Evolutionary conservation across 1,284 basidiomycete genomes (phyloP), one percentile per base, ranked within the genome.

Genomic region (Fomitopsis betulina): DNA sequence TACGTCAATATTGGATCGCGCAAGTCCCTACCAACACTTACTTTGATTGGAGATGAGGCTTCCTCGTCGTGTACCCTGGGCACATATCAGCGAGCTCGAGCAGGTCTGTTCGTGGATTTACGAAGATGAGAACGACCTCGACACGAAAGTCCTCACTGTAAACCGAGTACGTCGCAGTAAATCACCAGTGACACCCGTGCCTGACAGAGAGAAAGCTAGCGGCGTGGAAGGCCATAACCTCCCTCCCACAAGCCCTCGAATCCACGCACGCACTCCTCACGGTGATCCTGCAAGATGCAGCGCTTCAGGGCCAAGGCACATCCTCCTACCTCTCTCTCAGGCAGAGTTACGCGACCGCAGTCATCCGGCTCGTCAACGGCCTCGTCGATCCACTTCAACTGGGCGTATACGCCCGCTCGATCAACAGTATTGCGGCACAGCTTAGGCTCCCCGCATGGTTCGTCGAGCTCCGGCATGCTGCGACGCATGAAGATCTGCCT

Each of bases 401-500:
- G 3, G 93, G 94, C 33, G 78, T 79, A 43, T 96, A 89, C 67
- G 97, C 96, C 3, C 82, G 94, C 40, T 91, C 95, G 1, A 98
- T 99, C 65, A 86, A 91, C 0, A 85, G 89, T 32, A 92, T 99
- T 60, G 95, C 97, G 1, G 78, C 83, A 3, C 88, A 94, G 61
- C 82, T 99, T 25, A 90, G 89, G 0, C 77, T 99, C 2, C 97
- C 97, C 0, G 75, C 82, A 0, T 94, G 91, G 85, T 80, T 99
- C 19, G 95, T 99, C n/a, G 93, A 98, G 63, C 78, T 99, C 5
- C 82, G 96, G 38, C 96, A 99, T 75, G 90, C 93, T 30, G 93
- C 93, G 9, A 99, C 96, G 2, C 96, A 99, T 69, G 96, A 99
- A 68, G 94, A 97, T 63, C 75, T 99, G 17, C 97, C 96, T 0